Base-by-base conservation (phyloP, 257 asterid genomes). In the Scutellaria minor region DNA sequence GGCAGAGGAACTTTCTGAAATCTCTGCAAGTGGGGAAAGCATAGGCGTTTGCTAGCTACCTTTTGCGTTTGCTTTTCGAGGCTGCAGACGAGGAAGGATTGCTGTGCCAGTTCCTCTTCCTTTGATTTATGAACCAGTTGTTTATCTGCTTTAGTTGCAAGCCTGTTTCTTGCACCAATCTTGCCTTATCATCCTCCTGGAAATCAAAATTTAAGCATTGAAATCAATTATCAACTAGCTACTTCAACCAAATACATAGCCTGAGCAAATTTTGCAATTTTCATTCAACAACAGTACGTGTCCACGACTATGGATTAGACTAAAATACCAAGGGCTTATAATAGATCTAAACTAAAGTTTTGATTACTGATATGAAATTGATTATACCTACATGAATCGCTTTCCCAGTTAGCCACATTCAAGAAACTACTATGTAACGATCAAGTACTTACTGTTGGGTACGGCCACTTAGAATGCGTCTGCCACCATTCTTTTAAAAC, bases 41-140 rank as follows among this genome's bases (percentile, higher is more conserved):
- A 57, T 1, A 61, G 42, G 18, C 24, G 48, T 44, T 40, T 39
- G 14, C 7, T 11, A 45, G 15, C 42, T 84, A 88, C 93, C 89
- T 85, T 66, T 89, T 89, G 65, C 93, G 86, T 64, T 89, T 89
- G 87, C 80, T 83, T 77, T 87, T 85, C 76, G 37, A 42, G 47
- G 83, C 46, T 6, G 87, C 24, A 0, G 93, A 85, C 7, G 96
- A 74, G 27, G 90, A 89, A 35, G 90, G 82, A 67, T 85, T 89
- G 73, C 79, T 83, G 82, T 89, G 96, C 96, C 96, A 89, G 55
- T 89, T 89, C 80, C 91, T 82, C 79, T 89, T 89, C 80, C 92
- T 80, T 79, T 88, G 92, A 70, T 88, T 88, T 79, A 88, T 88
- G 78, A 86, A 88, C 95, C 92, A 88, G 64, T 88, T 88, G 58